Evolutionary conservation across 371 early-diverging fungal species (phyloP).

Genomic region (Massospora cicadina): DNA sequence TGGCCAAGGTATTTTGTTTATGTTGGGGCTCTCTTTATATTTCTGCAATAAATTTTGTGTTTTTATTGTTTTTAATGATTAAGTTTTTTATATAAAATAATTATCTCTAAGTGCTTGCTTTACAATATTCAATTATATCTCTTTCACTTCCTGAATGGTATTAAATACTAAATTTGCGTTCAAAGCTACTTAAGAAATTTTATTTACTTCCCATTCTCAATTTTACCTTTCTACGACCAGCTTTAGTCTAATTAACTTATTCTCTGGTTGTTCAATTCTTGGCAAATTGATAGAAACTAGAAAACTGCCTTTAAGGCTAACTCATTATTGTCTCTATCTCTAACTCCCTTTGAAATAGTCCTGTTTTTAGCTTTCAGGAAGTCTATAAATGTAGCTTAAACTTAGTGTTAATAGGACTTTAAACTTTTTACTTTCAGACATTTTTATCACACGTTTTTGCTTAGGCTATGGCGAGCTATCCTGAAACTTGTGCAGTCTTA

Average conservation of each 20-base stretch:
- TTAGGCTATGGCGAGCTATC: slow-evolving; percentile 72
- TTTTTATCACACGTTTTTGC: too few relatives aligned
- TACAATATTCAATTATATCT: not conserved
- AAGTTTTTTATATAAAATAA: not conserved
- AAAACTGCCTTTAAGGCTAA: too few relatives aligned
- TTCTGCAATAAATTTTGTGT: not conserved
- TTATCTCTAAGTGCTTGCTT: not conserved
- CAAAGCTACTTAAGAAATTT: not conserved
- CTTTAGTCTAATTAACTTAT: too few relatives aligned
- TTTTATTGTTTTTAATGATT: not conserved
- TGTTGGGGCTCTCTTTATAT: not conserved
- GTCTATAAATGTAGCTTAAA: not conserved
- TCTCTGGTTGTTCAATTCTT: too few relatives aligned
- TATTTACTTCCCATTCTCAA: too few relatives aligned
- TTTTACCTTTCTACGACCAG: too few relatives aligned
- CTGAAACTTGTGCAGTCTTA: slow-evolving; percentile 88
- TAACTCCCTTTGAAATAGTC: not conserved
- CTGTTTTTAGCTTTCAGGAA: not conserved
- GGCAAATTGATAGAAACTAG: too few relatives aligned
- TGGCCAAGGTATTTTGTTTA: slow-evolving; percentile 48
- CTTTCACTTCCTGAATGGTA: not conserved
- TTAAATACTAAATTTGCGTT: not conserved
- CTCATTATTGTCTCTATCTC: too few relatives aligned
- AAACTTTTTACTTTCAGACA: too few relatives aligned
- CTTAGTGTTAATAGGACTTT: too few relatives aligned